A percentile compares a stretch with the other conserved stretches of the same genome.
These are phyloP conservation scores for Austropuccinia psidii DNA, from an alignment of 1,284 basidiomycete genomes.

Conservation along the genomic window DNA sequence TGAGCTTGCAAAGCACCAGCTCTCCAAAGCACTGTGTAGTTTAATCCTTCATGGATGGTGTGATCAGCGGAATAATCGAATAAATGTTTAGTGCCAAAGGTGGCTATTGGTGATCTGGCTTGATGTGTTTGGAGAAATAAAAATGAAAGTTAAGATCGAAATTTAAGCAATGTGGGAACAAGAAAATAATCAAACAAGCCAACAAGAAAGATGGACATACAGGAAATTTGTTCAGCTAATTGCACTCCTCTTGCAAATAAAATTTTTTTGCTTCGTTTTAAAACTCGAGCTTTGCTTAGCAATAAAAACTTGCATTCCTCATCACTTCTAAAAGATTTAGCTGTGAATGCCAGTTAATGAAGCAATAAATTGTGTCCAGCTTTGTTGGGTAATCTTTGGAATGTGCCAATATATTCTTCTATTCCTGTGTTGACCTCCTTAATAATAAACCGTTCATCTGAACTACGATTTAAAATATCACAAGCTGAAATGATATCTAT, in stretches of 20 bases:
- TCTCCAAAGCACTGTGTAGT: constrained; percentile 74
- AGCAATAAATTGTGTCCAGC: constrained; percentile 70
- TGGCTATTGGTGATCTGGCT: constrained; percentile 71
- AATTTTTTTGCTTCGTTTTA: constrained; percentile 59
- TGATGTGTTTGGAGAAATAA: not conserved
- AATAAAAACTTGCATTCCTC: constrained; percentile 71
- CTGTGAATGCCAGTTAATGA: constrained; percentile 71
- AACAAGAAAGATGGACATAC: constrained; percentile 56
- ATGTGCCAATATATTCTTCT: constrained; percentile 80
- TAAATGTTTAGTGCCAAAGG: constrained; percentile 70
- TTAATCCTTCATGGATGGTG: constrained; percentile 68
- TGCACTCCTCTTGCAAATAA: constrained; percentile 46
- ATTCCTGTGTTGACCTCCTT: constrained; percentile 86
- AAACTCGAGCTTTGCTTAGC: constrained; percentile 58
- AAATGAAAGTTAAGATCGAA: constrained; percentile 36
- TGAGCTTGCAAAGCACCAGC: constrained; percentile 41
- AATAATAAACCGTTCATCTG: constrained; percentile 62
- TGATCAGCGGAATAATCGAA: constrained; percentile 48
- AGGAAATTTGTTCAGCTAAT: constrained; percentile 37
- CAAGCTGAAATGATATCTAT: constrained; percentile 67
- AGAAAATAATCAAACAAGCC: constrained; percentile 59
- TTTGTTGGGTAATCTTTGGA: constrained; percentile 75
- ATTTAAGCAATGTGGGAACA: not conserved
- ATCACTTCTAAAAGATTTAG: constrained; percentile 60
- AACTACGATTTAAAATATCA: constrained; percentile 69